Base-by-base conservation (phyloP, 1,284 basidiomycete species). In the Hemileia vastatrix region DNA sequence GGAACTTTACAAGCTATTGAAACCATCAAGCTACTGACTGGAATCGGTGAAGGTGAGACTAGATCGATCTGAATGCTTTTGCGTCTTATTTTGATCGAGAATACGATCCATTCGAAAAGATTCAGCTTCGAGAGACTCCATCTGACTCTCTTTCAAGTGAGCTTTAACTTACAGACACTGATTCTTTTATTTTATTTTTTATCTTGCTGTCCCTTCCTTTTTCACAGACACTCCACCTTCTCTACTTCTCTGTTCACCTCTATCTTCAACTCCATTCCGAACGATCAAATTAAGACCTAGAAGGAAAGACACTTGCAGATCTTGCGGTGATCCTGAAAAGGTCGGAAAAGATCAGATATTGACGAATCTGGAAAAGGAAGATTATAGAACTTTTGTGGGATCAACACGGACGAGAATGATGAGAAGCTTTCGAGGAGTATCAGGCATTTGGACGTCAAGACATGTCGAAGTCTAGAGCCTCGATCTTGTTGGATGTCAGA, bases 1-100 rank as follows among this genome's bases (percentile, higher is more conserved):
- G 95, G 95, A 8, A 87, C 85, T 54, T 78, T 93, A 69, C 93
- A 97, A 80, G 95, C 93, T 0, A 75, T 89, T 13, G 93, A 96
- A 76, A 82, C 89, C 1, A 85, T 97, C 72, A 91, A 89, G 74
- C 80, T 94, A 31, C 78, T 95, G 11, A 79, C 83, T 0, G 88
- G 85, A 0, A 72, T 84, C 43, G 82, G 86, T 68, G 86, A 88
- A 88, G 70, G 61, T 83, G 77, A 9, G 11, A 57, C 31, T n/a
- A 21, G 21, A 23, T 43, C 49, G 23, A 6, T 19, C 54, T 55
- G 27, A n/a, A n/a, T n/a, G n/a, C n/a, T n/a, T n/a, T n/a, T 19
- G 21, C 60, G 85, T 85, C 86, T 57, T 77, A 78, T 33, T 49
- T 32, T 24, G 43, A 50, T 33, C n/a, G 21, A n/a, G 11, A 27